Conservation (phyloP, 495 filamentous ascomycete species). For the Sordaria brevicollis region DNA sequence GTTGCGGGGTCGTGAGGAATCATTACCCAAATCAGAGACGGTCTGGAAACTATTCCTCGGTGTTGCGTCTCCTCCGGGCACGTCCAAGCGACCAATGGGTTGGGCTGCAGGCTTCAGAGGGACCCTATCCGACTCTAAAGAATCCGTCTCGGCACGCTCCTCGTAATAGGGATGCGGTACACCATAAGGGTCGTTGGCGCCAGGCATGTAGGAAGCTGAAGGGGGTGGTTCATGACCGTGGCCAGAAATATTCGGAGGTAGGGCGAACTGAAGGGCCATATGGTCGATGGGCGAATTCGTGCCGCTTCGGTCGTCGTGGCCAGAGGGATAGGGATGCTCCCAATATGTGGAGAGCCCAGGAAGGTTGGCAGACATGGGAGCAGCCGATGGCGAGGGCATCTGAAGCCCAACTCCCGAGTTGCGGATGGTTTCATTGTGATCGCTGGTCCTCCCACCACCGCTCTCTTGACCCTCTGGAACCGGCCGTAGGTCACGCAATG, state of each 20-base stretch:
- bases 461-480: constrained; percentile 37
- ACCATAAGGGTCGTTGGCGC: constrained; percentile 26
- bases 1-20: constrained; percentile 28
- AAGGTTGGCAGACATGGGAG: constrained; percentile 30
- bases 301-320: constrained; percentile 19
- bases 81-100: constrained; percentile 51
- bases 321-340: constrained; percentile 26
- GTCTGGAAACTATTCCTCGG: constrained; percentile 57
- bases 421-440: constrained; percentile 21
- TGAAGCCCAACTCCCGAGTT: constrained; percentile 13
- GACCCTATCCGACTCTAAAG: constrained; percentile 59
- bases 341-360: constrained; percentile 37
- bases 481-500: constrained; percentile 68
- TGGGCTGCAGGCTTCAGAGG: constrained; percentile 53
- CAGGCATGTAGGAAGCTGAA: constrained; percentile 17
- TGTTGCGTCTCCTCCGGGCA: constrained; percentile 42
- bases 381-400: constrained; percentile 14
- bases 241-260: constrained; percentile 33
- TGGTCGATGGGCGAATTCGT: constrained; percentile 34
- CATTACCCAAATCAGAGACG: constrained; percentile 36
- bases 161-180: constrained; percentile 39
- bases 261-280: constrained; percentile 36
- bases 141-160: constrained; percentile 42
- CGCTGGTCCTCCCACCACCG: constrained; percentile 10
- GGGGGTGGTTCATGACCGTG: constrained; percentile 7